Percentiles rank a stretch among this genome's conserved stretches.
phyloP scores from a whole-genome alignment of 1,284 basidiomycete genomes.

The Vanrija humicola region DNA sequence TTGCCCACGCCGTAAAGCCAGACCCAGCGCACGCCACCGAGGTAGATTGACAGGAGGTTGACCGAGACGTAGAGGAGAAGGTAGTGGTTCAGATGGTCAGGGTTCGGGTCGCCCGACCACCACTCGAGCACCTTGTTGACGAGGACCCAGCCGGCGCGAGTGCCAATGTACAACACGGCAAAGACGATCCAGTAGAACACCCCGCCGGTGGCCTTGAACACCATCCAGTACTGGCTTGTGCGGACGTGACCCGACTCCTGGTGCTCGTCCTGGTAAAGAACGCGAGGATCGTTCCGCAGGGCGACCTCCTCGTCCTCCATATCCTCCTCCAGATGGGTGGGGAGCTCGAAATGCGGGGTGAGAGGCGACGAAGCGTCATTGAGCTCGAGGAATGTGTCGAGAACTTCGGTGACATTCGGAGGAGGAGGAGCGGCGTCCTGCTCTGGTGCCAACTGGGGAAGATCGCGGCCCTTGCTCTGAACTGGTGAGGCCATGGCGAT shows the following conservation, averaged over 20 bases:
- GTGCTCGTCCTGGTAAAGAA: constrained; percentile 66
- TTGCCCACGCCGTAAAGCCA: constrained; percentile 46
- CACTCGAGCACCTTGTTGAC: constrained; percentile 26
- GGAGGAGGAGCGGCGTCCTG: neutral
- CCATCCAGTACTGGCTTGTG: constrained; percentile 34
- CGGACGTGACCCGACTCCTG: constrained; percentile 55
- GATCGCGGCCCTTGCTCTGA: neutral
- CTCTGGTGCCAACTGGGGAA: neutral
- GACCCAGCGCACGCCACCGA: constrained; percentile 38
- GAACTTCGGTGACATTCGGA: neutral
- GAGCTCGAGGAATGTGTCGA: neutral
- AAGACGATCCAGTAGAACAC: constrained; percentile 45
- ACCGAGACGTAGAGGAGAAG: constrained; percentile 29
- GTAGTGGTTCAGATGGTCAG: constrained; percentile 30
- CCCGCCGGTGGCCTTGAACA: constrained; percentile 45
- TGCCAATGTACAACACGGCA: constrained; percentile 23
- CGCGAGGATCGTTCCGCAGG: neutral
- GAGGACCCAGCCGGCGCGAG: constrained; percentile 23
- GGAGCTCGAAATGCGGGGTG: neutral
- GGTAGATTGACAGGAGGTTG: constrained; percentile 15
- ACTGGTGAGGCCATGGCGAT: constrained; percentile 9
- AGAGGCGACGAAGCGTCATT: neutral
- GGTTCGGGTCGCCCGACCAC: constrained; percentile 39
- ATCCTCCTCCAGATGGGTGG: neutral
- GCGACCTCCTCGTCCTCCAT: neutral